phyloP scores from a whole-genome alignment of 2,329 filamentous ascomycete species.

The Gnomoniopsis smithogilvyi region DNA sequence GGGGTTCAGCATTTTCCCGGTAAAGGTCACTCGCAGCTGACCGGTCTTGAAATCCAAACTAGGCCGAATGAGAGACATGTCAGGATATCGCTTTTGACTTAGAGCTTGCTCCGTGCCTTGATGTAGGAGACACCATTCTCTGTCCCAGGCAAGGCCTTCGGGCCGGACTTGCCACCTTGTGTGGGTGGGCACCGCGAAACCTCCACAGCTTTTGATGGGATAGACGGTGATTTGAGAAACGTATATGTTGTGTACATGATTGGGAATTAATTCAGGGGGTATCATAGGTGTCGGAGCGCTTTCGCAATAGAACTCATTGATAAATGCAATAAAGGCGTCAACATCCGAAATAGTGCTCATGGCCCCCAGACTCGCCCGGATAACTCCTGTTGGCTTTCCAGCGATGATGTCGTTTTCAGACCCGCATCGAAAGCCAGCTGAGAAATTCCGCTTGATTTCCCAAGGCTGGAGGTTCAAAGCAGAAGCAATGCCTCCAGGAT shows the following conservation, averaged over 20 bases:
- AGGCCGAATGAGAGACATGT: slow-evolving; percentile 82
- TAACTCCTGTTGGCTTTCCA: slow-evolving; percentile 83
- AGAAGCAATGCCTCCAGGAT: slow-evolving; percentile 79
- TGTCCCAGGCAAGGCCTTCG: slow-evolving; percentile 89
- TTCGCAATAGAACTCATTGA: slow-evolving; percentile 63
- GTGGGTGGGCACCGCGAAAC: slow-evolving; percentile 64
- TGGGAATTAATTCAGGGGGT: neutral
- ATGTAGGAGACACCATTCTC: slow-evolving; percentile 94
- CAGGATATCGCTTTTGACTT: slow-evolving; percentile 83
- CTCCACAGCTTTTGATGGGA: slow-evolving; percentile 92
- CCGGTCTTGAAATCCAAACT: slow-evolving; percentile 67
- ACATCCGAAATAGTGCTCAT: slow-evolving; percentile 83
- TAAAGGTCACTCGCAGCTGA: slow-evolving; percentile 58
- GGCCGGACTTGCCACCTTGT: slow-evolving; percentile 71
- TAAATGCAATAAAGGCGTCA: slow-evolving; percentile 65
- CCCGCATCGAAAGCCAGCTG: slow-evolving; percentile 80
- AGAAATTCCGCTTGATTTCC: slow-evolving; percentile 84
- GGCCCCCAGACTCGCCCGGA: slow-evolving; percentile 82
- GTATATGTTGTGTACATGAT: slow-evolving; percentile 33
- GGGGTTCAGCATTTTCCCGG: slow-evolving; percentile 26
- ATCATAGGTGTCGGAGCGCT: neutral
- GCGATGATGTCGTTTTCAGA: slow-evolving; percentile 76
- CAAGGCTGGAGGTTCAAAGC: slow-evolving; percentile 70
- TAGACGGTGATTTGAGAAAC: slow-evolving; percentile 73
- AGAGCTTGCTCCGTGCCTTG: slow-evolving; percentile 79